Evolutionary conservation across 169 alveolate genomes (phyloP), one percentile per base, ranked within the genome.

Genomic region (Eimeria zaria): DNA sequence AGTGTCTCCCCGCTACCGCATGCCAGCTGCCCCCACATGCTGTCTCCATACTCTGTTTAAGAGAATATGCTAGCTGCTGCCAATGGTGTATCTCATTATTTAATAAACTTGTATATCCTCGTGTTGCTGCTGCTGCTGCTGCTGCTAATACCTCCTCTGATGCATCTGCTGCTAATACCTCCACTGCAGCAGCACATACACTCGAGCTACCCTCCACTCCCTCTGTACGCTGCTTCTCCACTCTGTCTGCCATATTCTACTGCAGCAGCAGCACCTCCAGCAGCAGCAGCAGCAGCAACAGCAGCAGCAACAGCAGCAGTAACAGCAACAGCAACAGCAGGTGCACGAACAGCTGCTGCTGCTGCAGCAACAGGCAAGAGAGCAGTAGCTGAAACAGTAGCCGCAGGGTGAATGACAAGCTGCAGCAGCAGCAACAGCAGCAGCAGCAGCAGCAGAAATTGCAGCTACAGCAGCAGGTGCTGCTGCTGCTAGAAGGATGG

Each of bases 21-120:
- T 98, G 99, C 99, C 99, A 98, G 27, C 98, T 97, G 27, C 98
- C 98, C 33, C 96, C 96, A 96, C 97, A 97, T 76, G 96, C 91
- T 92, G 95, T 91, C 81, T 98, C 98, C 83, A 98, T 97, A 48
- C 97, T 98, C 76, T 97, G 95, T 89, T 98, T 98, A 60, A 98
- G 88, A 95, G 93, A 95, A 55, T 97, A 97, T 27, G 98, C 98
- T 36, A 97, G 97, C 73, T 98, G 97, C 20, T 76, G 90, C 96
- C 96, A 91, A 71, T 41, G 80, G 5, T 46, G n/a, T 22, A 91
- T 36, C 24, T 91, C 96, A 39, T 94, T 97, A 84, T 95, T 97
- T 96, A 81, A 90, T 91, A 74, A 96, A 87, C 90, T 80, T 89
- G 48, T 91, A 95, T 95, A 97, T 97, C 74, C 97, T 55, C 41